Conservation (phyloP, 1,284 basidiomycete species). For the Irpex lacteus region DNA sequence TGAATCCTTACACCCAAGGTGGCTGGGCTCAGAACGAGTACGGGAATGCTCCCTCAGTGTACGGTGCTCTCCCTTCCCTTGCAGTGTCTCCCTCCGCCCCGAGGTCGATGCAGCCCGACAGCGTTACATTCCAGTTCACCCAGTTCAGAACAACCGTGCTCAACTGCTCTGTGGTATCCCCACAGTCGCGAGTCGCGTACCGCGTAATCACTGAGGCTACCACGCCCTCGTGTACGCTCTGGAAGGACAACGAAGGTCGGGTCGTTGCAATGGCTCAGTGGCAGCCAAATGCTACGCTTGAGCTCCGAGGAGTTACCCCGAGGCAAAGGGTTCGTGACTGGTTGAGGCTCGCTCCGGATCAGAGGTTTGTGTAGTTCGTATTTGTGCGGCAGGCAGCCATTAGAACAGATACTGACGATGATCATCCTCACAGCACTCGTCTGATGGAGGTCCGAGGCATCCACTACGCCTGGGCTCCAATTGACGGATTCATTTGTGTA, state of each 20-base stretch:
- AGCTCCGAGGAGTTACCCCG: conserved; percentile 47
- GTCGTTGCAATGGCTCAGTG: conserved; percentile 59
- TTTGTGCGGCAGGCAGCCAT: neutral
- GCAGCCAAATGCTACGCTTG: conserved; percentile 50
- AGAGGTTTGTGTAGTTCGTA: conserved; percentile 38
- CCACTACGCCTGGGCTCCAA: conserved; percentile 41
- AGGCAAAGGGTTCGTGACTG: conserved; percentile 52
- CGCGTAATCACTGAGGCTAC: conserved; percentile 42
- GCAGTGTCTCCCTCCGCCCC: conserved; percentile 19
- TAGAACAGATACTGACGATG: neutral
- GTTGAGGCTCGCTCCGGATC: conserved; percentile 50
- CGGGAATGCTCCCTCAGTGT: conserved; percentile 43
- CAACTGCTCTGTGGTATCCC: conserved; percentile 51
- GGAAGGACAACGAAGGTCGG: conserved; percentile 47
- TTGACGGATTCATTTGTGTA: conserved; percentile 39
- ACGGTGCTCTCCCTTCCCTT: conserved; percentile 60
- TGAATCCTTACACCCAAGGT: conserved; percentile 30
- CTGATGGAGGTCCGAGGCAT: conserved; percentile 39
- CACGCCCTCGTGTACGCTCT: conserved; percentile 50
- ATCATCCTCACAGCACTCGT: conserved; percentile 32
- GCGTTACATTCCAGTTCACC: conserved; percentile 48
- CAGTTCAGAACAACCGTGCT: conserved; percentile 48
- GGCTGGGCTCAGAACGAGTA: conserved; percentile 20
- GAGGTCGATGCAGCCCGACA: conserved; percentile 31
- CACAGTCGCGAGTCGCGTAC: conserved; percentile 33